phyloP scores from a whole-genome alignment of 2,329 filamentous ascomycete genomes.

The Epichloe bromicola region DNA sequence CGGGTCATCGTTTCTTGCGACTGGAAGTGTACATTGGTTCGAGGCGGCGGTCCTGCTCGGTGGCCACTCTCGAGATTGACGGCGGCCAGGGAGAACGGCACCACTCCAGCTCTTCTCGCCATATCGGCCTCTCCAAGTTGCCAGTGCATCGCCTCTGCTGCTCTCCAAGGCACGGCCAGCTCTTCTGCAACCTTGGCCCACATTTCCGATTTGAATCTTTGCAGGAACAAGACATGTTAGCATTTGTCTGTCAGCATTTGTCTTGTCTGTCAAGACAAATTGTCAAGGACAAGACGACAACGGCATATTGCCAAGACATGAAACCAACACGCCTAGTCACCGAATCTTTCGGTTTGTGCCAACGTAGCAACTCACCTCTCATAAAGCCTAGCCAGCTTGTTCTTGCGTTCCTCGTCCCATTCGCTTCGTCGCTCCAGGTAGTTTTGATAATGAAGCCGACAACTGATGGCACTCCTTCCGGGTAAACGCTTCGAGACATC shows the following conservation, averaged over 20 bases:
- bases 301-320: too few relatives aligned
- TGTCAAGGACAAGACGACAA: too few relatives aligned
- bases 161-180: slow-evolving; percentile 89
- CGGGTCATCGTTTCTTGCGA: slow-evolving; percentile 33
- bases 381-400: slow-evolving; percentile 87
- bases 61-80: slow-evolving; percentile 34
- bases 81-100: slow-evolving; percentile 65
- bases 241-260: too few relatives aligned
- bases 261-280: not conserved
- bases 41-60: slow-evolving; percentile 26
- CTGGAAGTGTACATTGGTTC: slow-evolving; percentile 29
- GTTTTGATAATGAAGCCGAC: slow-evolving; percentile 91
- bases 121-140: slow-evolving; percentile 88
- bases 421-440: slow-evolving; percentile 86
- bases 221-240: not conserved
- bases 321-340: not conserved
- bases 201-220: slow-evolving; percentile 93
- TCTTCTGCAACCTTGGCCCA: slow-evolving; percentile 93
- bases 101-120: slow-evolving; percentile 79
- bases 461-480: slow-evolving; percentile 86
- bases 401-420: slow-evolving; percentile 96
- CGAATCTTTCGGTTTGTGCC: not conserved
- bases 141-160: slow-evolving; percentile 97
- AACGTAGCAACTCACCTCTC: slow-evolving; percentile 56
- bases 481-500: slow-evolving; percentile 88